phyloP scores from a whole-genome alignment of 2,329 filamentous ascomycete genomes.

The Pezicula neosporulosa region DNA sequence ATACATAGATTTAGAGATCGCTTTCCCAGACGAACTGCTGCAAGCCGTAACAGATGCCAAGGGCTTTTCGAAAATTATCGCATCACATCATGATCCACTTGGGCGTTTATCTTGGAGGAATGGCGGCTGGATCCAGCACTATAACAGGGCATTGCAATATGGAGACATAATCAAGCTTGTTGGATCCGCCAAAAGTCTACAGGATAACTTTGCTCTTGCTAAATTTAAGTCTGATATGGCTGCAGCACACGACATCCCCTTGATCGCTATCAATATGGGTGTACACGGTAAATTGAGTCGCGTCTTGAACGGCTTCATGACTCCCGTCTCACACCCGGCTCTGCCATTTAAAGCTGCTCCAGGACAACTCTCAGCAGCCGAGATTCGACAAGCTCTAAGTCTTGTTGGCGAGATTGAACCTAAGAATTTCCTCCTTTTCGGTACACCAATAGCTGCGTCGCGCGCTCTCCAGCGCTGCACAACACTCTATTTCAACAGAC shows the following conservation, averaged over 20 bases:
- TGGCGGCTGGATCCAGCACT: slow-evolving; percentile 86
- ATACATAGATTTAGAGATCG: slow-evolving; percentile 91
- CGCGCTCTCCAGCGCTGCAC: slow-evolving; percentile 83
- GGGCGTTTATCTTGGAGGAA: slow-evolving; percentile 82
- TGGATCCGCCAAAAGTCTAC: slow-evolving; percentile 69
- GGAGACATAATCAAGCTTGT: slow-evolving; percentile 95
- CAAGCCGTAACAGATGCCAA: slow-evolving; percentile 62
- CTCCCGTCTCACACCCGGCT: slow-evolving; percentile 84
- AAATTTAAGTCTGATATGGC: slow-evolving; percentile 78
- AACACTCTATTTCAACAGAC: slow-evolving; percentile 75
- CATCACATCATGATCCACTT: slow-evolving; percentile 88
- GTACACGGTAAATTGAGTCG: slow-evolving; percentile 81
- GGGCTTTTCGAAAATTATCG: slow-evolving; percentile 78
- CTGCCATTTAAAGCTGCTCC: slow-evolving; percentile 93
- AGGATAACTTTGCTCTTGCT: slow-evolving; percentile 84
- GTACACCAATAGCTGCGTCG: slow-evolving; percentile 77
- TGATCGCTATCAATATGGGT: slow-evolving; percentile 98
- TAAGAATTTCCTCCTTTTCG: slow-evolving; percentile 83
- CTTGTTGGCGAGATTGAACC: slow-evolving; percentile 75
- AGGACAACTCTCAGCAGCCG: slow-evolving; percentile 84
- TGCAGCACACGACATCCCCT: slow-evolving; percentile 69
- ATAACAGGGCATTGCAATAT: slow-evolving; percentile 85
- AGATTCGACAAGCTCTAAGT: slow-evolving; percentile 77
- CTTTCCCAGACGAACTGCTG: slow-evolving; percentile 74
- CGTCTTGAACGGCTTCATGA: slow-evolving; percentile 88